These are phyloP conservation scores for Herpetospermum pedunculosum DNA, from an alignment of 306 rosid genomes.

Conservation along the genomic window DNA sequence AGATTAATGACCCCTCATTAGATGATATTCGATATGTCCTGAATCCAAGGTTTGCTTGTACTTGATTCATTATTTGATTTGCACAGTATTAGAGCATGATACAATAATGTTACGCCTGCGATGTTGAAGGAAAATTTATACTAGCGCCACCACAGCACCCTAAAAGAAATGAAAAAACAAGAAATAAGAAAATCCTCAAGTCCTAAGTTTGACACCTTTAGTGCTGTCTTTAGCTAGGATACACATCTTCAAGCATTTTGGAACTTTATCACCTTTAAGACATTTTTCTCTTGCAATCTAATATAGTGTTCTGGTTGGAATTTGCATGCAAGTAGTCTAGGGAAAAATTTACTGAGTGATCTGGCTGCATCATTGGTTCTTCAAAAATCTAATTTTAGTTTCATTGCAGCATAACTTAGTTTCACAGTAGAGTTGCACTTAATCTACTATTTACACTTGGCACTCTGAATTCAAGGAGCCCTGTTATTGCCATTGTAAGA, in stretches of 20 bases:
- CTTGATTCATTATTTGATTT: slow-evolving; percentile 5
- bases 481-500: neutral
- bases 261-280: neutral
- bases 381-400: neutral
- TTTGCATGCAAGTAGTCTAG: neutral
- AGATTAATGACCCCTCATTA: slow-evolving; percentile 89
- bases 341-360: neutral
- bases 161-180: too few relatives aligned
- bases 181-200: too few relatives aligned
- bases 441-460: too few relatives aligned
- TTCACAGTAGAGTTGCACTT: neutral
- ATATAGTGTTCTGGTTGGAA: neutral
- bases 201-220: neutral
- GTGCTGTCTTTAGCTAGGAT: neutral
- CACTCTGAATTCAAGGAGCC: too few relatives aligned
- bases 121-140: neutral
- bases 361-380: neutral
- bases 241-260: too few relatives aligned
- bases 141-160: too few relatives aligned
- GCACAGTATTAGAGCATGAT: neutral
- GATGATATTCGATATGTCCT: slow-evolving; percentile 94
- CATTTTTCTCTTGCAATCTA: neutral
- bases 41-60: slow-evolving; percentile 66
- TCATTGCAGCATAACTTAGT: neutral
- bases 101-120: neutral